Percentiles rank a stretch among this genome's conserved stretches.
Conservation (phyloP, 202 grass and related monocot genomes). For the Eragrostis tef region DNA sequence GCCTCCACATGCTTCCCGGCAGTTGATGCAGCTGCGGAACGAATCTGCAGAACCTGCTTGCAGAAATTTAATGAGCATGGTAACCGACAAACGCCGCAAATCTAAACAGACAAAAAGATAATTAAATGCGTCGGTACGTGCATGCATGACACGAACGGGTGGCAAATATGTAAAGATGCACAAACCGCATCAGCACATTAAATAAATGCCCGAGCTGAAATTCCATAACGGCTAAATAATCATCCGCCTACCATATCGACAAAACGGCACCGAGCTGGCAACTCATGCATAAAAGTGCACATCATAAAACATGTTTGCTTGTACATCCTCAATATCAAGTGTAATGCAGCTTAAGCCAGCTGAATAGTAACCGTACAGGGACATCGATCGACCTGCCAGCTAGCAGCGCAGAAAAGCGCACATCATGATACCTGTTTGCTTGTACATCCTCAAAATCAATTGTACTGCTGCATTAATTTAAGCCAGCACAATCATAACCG, state of each 20-base stretch:
- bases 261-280: neutral
- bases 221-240: neutral
- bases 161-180: neutral
- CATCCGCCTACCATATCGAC: neutral
- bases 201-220: neutral
- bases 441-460: conserved; percentile 8
- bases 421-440: neutral
- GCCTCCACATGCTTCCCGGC: conserved; percentile 40
- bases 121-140: conserved; percentile 5
- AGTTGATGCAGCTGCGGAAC: conserved; percentile 31
- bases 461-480: neutral
- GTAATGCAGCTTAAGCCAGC: conserved; percentile 18
- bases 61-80: conserved; percentile 25
- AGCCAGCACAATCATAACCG: conserved; percentile 17
- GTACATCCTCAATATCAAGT: conserved; percentile 12
- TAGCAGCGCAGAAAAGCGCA: neutral
- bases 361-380: conserved; percentile 9
- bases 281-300: neutral
- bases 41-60: conserved; percentile 42
- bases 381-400: neutral
- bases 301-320: neutral
- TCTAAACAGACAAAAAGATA: neutral
- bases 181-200: neutral
- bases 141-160: neutral
- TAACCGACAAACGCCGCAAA: conserved; percentile 21